phyloP scores from a whole-genome alignment of 1,139 yeast species.

The Kluyveromyces sp. region DNA sequence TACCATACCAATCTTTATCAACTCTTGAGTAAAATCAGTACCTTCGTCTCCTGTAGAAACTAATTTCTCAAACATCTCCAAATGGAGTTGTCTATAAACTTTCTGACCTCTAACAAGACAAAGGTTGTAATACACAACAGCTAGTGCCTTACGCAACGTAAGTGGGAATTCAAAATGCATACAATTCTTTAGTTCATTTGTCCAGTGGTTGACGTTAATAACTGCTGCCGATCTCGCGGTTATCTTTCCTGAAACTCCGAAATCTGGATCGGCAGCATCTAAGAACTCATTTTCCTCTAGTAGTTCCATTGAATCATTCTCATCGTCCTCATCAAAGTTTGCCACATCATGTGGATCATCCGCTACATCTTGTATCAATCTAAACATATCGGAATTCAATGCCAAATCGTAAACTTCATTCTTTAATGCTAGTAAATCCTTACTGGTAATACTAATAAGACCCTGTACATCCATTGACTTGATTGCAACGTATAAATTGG shows the following conservation, averaged over 20 bases:
- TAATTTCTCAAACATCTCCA: slow-evolving; percentile 55
- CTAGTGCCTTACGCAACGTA: slow-evolving; percentile 49
- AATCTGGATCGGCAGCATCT: slow-evolving; percentile 39
- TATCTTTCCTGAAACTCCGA: slow-evolving; percentile 46
- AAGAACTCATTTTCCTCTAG: slow-evolving; percentile 35
- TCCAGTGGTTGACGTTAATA: slow-evolving; percentile 76
- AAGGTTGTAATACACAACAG: slow-evolving; percentile 65
- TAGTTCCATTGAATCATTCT: slow-evolving; percentile 31
- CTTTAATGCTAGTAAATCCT: slow-evolving; percentile 41
- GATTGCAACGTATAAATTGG: slow-evolving; percentile 73
- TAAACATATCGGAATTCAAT: slow-evolving; percentile 44
- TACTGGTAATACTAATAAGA: slow-evolving; percentile 56
- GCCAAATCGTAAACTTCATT: slow-evolving; percentile 45
- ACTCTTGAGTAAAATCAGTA: slow-evolving; percentile 39
- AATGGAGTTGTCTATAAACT: slow-evolving; percentile 52
- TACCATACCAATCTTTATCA: slow-evolving; percentile 30
- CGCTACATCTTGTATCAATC: slow-evolving; percentile 25
- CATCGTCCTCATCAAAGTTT: slow-evolving; percentile 39
- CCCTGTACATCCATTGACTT: slow-evolving; percentile 74
- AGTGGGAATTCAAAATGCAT: slow-evolving; percentile 78
- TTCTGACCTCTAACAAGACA: slow-evolving; percentile 72
- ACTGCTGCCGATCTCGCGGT: slow-evolving; percentile 66
- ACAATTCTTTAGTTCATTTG: slow-evolving; percentile 78
- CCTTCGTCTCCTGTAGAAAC: slow-evolving; percentile 30
- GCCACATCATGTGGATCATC: slow-evolving; percentile 34